phyloP scores from a whole-genome alignment of 2,329 filamentous ascomycete genomes.

The Penicillium sp. region DNA sequence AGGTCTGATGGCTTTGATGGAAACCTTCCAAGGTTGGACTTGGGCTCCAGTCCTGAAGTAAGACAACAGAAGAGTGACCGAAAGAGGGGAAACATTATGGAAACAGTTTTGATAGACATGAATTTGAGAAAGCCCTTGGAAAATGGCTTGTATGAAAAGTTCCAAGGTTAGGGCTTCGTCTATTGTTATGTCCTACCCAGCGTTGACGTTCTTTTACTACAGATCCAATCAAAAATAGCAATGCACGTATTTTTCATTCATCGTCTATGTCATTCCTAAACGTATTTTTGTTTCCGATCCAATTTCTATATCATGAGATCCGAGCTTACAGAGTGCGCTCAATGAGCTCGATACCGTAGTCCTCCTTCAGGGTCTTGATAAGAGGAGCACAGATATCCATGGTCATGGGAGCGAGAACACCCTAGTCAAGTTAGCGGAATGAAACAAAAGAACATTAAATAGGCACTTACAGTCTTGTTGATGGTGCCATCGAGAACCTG shows the following conservation, averaged over 20 bases:
- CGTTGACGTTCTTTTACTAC: too few relatives aligned
- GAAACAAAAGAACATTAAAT: background rate
- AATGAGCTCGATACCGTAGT: constrained; percentile 71
- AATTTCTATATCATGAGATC: background rate
- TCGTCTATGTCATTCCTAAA: constrained; percentile 13
- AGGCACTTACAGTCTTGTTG: constrained; percentile 55
- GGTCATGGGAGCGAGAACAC: constrained; percentile 75
- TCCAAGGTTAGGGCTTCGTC: too few relatives aligned
- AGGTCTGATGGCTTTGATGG: background rate
- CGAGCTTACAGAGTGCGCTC: constrained; percentile 61
- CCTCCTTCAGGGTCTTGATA: constrained; percentile 75
- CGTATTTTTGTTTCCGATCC: background rate
- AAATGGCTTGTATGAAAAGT: too few relatives aligned
- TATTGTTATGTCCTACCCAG: too few relatives aligned
- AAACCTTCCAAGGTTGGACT: too few relatives aligned
- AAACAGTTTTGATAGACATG: too few relatives aligned
- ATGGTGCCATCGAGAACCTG: constrained; percentile 76
- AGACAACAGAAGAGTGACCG: too few relatives aligned
- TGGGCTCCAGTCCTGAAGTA: too few relatives aligned
- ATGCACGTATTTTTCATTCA: constrained; percentile 10
- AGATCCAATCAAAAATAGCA: constrained; percentile 1
- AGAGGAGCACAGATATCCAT: constrained; percentile 70
- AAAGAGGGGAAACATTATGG: too few relatives aligned
- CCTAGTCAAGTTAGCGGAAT: constrained; percentile 36
- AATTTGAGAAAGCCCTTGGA: too few relatives aligned